Evolutionary conservation across 768 basidiomycete species (phyloP), one percentile per base, ranked within the genome.

Genomic region (Mrakia gelida): DNA sequence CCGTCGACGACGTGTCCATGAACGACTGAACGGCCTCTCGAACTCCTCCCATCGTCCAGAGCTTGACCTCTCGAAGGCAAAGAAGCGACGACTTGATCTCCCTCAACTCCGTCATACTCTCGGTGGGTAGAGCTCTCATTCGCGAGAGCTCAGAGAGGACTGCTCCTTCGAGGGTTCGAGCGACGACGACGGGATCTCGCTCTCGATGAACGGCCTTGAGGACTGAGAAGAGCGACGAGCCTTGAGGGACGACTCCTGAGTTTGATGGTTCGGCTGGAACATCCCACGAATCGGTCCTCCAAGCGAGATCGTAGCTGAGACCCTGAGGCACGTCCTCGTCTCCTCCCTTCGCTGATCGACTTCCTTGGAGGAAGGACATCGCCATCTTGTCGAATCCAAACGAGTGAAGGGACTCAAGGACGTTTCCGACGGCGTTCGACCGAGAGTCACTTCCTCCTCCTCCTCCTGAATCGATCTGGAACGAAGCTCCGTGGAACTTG

Each of bases 261-360:
- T 30, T 9, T 38, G 32, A 38, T 15, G 85, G 80, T 0, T 86
- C 86, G 71, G 92, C 89, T 0, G 95, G 95, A 34, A 99, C 86
- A 84, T 98, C 95, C 97, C 97, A 99, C 1, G 90, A 91, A 79
- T 92, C 93, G 0, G 95, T 96, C 67, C 95, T 88, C 97, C 97
- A 98, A 23, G 92, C 97, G 0, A 98, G 86, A 59, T 90, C 88
- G 84, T 94, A 95, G 49, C 86, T 88, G 86, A 92, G 87, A 61
- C 68, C 59, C 11, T 3, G 28, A 75, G 32, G 16, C 59, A 38
- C 63, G n/a, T 62, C 43, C 32, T 78, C 61, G 54, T 49, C 61
- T 16, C 71, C 72, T 21, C 54, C 45, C 10, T 45, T 73, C 0
- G 59, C 30, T n/a, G 76, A 54, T 10, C 73, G 73, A 72, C 23